Base-by-base conservation (phyloP, 2,329 filamentous ascomycete species). In the Aspergillus quadricinctus region DNA sequence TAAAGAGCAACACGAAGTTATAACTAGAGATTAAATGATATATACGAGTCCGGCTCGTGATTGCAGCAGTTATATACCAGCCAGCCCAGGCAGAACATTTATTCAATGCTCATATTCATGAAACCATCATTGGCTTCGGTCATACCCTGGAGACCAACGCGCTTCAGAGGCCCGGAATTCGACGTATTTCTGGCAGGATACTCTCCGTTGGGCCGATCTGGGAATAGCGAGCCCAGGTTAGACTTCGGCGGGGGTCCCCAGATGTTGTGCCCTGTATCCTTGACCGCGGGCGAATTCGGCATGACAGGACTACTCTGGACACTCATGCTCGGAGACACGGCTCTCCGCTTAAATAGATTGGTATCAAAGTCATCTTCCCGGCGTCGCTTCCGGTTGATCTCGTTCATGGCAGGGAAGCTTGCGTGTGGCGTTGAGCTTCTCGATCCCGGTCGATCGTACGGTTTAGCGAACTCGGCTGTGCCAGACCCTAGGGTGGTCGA, bases 101-200 rank as follows among this genome's bases (percentile, higher is more conserved):
- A 96, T 72, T 97, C 92, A 67, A 97, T 96, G 73, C 90, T 96
- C 89, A 97, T 94, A 66, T 93, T 92, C 88, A 96, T 96, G 62
- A 97, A 81, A 1, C 92, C 90, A 72, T 97, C 93, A 70, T 91
- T 91, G n/a, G 93, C 93, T 74, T 97, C 93, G 19, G 85, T 88
- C 92, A 97, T 97, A 1, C 92, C 91, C 74, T 97, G 92, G 64
- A 95, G 82, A 8, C 91, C 91, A 14, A 96, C 80, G 35, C 90
- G 60, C 79, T 87, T 82, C 29, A 73, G 48, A 25, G 65, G 61
- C n/a, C 68, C 68, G 9, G 68, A 57, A 45, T 78, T 66, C 62
- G 81, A 83, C 65, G 81, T 77, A 51, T 78, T 66, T 63, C 80
- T 77, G 64, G 78, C 72, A 10, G 82, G 79, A 55, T 81, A 81